Base-by-base conservation (phyloP, 345 rosid species). In the Acer negundo region DNA sequence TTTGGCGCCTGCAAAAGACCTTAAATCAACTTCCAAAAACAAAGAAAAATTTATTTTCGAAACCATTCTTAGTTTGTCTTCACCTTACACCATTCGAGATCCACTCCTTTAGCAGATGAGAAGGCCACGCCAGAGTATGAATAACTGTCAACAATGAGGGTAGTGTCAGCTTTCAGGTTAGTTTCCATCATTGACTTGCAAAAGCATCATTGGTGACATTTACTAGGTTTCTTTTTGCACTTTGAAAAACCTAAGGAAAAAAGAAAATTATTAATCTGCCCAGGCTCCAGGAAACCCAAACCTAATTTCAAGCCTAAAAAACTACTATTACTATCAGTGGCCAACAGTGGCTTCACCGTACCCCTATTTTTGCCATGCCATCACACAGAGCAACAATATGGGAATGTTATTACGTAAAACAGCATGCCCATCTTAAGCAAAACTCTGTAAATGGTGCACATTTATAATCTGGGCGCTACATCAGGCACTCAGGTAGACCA, bases 111-210 rank as follows among this genome's bases (percentile, higher is more conserved):
- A 28, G 98, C 99, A 76, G 94, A 83, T 10, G 98, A 92, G 86
- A 95, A 93, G 53, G 97, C 99, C 35, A 92, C 97, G 46, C 98
- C 97, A 22, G 99, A 92, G 81, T 91, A 96, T 1, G 97, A 94
- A 78, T 96, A 94, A 61, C 97, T 94, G 73, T 96, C 98, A 19
- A 94, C 90, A 28, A 94, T 82, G 53, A 96, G 92, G 20, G 97
- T 90, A 3, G 88, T 91, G 62, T 98, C 99, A 40, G 80, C 51
- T 83, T 77, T 90, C 80, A 96, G 87, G 82, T 90, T 88, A 51
- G 80, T 81, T 84, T 94, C 97, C 99, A 96, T 94, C 85, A 89
- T 67, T 46, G 90, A 87, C 76, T 97, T 96, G 88, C 84, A 84
- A 82, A 81, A 22, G 31, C 46, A 82, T 69, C 16, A 23, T 10